Evolutionary conservation across 1,284 basidiomycete species (phyloP).

Genomic region (Megacollybia platyphylla): DNA sequence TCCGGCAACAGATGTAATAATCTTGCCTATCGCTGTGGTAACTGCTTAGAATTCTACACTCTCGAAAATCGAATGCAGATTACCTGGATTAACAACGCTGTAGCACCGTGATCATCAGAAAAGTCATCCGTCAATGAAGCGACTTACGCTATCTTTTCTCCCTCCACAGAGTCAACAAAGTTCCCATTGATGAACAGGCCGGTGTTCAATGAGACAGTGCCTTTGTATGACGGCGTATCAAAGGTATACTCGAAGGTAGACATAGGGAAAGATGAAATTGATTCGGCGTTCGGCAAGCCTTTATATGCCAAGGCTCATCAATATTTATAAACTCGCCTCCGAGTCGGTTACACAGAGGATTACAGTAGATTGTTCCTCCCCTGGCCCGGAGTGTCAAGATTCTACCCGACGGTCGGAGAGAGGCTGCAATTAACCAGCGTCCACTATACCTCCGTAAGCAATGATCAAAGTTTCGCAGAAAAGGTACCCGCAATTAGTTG

Average conservation of each 20-base stretch:
- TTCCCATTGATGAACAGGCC: constrained; percentile 9
- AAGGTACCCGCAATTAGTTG: no score
- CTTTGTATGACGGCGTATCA: constrained; percentile 5
- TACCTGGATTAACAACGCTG: constrained; percentile 68
- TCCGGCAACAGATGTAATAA: not conserved
- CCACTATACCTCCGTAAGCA: no score
- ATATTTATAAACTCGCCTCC: no score
- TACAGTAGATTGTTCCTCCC: no score
- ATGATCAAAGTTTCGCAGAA: no score
- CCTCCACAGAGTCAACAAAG: constrained; percentile 7
- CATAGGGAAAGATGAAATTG: not conserved
- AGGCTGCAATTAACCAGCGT: no score
- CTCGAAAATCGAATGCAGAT: no score
- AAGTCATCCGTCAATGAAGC: constrained; percentile 2
- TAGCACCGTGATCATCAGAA: constrained; percentile 2
- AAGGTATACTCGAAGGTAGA: not conserved
- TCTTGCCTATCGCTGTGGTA: constrained; percentile 1
- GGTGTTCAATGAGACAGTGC: constrained; percentile 4
- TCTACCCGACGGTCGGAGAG: no score
- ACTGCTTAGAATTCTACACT: not conserved
- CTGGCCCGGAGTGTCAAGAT: no score
- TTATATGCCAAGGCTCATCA: no score
- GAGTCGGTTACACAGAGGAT: no score
- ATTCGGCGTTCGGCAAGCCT: no score
- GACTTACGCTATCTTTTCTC: constrained; percentile 6